phyloP scores from a whole-genome alignment of 2,329 filamentous ascomycete species.

The Emericellopsis cladophorae region DNA sequence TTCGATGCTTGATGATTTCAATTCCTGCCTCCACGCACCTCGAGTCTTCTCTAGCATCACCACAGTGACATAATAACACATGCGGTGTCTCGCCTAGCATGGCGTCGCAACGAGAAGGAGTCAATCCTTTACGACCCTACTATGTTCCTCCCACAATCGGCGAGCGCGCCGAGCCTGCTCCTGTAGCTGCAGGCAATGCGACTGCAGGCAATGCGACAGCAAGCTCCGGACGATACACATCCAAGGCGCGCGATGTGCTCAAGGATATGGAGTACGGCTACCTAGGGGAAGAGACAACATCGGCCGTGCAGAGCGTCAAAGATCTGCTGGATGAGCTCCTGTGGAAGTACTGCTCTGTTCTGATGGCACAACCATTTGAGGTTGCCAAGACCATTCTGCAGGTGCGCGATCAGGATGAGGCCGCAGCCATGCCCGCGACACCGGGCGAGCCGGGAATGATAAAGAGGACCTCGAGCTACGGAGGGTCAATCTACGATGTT shows the following conservation, averaged over 20 bases:
- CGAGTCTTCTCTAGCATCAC: conserved; percentile 4
- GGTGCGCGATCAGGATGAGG: conserved; percentile 46
- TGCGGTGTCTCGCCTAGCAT: conserved; percentile 18
- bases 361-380: conserved; percentile 93
- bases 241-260: conserved; percentile 70
- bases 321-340: conserved; percentile 72
- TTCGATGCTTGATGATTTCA: conserved; percentile 3
- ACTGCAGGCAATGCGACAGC: conserved; percentile 22
- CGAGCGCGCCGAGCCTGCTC: conserved; percentile 24
- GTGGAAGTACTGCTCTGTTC: conserved; percentile 82
- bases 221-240: conserved; percentile 16
- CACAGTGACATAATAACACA: conserved; percentile 14
- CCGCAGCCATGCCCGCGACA: conserved; percentile 16
- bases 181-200: conserved; percentile 26
- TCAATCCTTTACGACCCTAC: conserved; percentile 58
- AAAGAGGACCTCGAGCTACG: conserved; percentile 17
- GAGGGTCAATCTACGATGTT: conserved; percentile 22
- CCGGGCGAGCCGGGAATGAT: conserved; percentile 10
- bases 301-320: conserved; percentile 60
- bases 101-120: conserved; percentile 30
- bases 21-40: conserved; percentile 8
- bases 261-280: conserved; percentile 90
- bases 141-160: conserved; percentile 51
- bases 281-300: conserved; percentile 63
- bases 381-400: conserved; percentile 91